Evolutionary conservation across 352 stramenopile genomes (phyloP).

Genomic region (Phytophthora pseudosyringae): DNA sequence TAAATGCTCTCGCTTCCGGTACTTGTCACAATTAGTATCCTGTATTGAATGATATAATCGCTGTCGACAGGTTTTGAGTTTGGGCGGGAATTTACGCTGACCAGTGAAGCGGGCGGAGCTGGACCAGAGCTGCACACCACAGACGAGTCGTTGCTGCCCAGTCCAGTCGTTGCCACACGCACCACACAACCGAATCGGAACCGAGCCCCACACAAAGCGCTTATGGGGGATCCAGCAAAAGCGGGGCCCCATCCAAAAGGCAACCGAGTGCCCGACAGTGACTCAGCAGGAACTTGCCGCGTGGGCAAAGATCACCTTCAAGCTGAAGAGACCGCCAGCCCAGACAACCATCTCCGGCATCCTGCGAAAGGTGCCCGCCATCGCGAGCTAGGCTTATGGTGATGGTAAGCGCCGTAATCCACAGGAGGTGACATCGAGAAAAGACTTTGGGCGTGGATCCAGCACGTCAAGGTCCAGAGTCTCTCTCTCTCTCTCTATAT

Average conservation of each 20-base stretch:
- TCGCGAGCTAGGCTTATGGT: conserved; percentile 8
- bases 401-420: conserved; percentile 11
- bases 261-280: neutral
- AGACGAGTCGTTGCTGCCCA: too few species aligned
- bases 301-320: neutral
- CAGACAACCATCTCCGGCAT: conserved; percentile 12
- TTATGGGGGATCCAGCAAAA: too few species aligned
- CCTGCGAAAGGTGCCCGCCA: neutral
- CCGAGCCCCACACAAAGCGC: too few species aligned
- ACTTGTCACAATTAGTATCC: too few species aligned
- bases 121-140: too few species aligned
- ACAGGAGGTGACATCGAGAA: conserved; percentile 12
- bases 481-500: conserved; percentile 5
- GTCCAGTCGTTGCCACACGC: too few species aligned
- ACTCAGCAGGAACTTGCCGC: conserved; percentile 2
- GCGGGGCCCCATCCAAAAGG: neutral
- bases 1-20: too few species aligned
- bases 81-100: neutral
- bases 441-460: neutral
- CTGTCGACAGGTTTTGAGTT: neutral
- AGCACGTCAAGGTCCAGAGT: conserved; percentile 1
- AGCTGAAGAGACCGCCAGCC: neutral
- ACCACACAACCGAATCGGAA: too few species aligned
- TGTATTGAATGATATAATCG: neutral
- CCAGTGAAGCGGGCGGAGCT: neutral